phyloP scores from a whole-genome alignment of 225 moss, liverwort and hornwort genomes.

The Pseudisothecium myosuroides region DNA sequence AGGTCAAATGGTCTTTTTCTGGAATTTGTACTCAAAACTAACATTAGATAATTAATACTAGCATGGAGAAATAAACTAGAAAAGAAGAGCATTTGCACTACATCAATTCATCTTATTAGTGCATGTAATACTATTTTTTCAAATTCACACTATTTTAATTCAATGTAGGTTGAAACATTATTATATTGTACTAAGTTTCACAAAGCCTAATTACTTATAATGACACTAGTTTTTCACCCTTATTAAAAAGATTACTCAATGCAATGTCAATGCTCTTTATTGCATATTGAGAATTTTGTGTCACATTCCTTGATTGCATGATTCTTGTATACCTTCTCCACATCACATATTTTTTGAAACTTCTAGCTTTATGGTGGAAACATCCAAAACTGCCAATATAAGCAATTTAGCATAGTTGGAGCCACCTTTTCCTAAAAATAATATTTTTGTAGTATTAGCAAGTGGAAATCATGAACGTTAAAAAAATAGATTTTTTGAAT shows the following conservation, averaged over 20 bases:
- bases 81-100: neutral
- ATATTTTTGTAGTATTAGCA: no score
- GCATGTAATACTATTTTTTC: fast-evolving
- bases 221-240: neutral
- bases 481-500: no score
- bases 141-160: neutral
- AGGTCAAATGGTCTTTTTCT: no score
- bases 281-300: neutral
- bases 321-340: neutral
- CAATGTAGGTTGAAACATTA: neutral
- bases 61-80: neutral
- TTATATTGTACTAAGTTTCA: neutral
- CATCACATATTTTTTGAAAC: neutral
- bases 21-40: neutral
- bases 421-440: no score
- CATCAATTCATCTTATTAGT: neutral
- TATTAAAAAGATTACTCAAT: neutral
- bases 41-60: neutral
- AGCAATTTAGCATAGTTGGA: no score
- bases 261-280: neutral
- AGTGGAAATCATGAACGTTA: no score
- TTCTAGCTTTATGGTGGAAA: neutral
- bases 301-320: neutral
- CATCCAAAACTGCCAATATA: no score
- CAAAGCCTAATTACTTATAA: neutral